Percentiles rank a stretch among this genome's conserved stretches.
phyloP scores from a whole-genome alignment of 805 yeast genomes.

The Ogataea allantospora region DNA sequence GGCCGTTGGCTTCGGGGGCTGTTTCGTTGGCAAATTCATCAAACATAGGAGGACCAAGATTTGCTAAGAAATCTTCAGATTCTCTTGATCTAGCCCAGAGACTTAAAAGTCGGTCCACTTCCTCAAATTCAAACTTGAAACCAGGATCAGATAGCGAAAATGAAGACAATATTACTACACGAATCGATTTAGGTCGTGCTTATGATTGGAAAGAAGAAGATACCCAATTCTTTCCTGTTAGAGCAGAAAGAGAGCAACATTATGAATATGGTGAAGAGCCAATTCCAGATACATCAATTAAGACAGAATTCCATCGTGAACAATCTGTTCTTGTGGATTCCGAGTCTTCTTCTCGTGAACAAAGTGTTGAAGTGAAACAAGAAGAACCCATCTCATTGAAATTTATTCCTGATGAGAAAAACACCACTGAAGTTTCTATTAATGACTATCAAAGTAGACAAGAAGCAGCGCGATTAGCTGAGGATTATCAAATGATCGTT shows the following conservation, averaged over 20 bases:
- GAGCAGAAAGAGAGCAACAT: conserved; percentile 57
- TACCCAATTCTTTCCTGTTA: conserved; percentile 63
- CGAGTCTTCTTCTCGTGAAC: conserved; percentile 25
- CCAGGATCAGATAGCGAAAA: conserved; percentile 10
- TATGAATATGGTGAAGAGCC: conserved; percentile 35
- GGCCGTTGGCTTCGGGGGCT: conserved; percentile 70
- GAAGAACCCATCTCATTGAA: conserved; percentile 12
- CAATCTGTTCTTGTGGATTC: conserved; percentile 20
- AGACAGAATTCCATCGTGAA: conserved; percentile 32
- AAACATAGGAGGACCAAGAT: not conserved
- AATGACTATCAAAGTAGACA: conserved; percentile 34
- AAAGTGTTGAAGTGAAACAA: conserved; percentile 22
- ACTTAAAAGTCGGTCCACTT: conserved; percentile 16
- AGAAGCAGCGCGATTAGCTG: conserved; percentile 35
- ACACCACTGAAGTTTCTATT: conserved; percentile 17
- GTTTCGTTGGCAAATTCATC: conserved; percentile 40
- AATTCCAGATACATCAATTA: conserved; percentile 32
- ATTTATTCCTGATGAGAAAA: conserved; percentile 14
- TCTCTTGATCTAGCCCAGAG: conserved; percentile 25
- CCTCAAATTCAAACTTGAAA: conserved; percentile 13
- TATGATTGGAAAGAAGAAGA: conserved; percentile 52
- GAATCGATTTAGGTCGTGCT: conserved; percentile 64
- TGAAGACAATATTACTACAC: conserved; percentile 45
- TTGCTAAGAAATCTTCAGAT: conserved; percentile 1
- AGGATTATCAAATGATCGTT: conserved; percentile 40